Evolutionary conservation across 345 rosid species (phyloP).

Genomic region (Microcos paniculata): DNA sequence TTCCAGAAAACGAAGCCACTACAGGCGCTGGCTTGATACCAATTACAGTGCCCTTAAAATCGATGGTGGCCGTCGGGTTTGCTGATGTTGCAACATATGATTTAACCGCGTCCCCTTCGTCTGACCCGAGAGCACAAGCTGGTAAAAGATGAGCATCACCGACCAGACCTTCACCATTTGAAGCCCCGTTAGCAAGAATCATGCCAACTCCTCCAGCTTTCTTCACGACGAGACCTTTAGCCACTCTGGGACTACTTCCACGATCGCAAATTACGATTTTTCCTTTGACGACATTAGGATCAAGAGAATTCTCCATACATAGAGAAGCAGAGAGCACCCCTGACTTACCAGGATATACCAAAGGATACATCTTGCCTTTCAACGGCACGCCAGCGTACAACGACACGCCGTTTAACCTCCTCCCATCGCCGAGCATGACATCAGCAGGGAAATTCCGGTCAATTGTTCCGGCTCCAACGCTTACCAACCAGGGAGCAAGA

Average conservation of each 20-base stretch:
- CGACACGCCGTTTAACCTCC: slow-evolving; percentile 61
- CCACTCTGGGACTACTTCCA: slow-evolving; percentile 74
- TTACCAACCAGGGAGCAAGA: slow-evolving; percentile 70
- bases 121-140: slow-evolving; percentile 66
- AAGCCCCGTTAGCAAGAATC: slow-evolving; percentile 74
- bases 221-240: slow-evolving; percentile 80
- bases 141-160: slow-evolving; percentile 84
- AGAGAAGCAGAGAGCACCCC: slow-evolving; percentile 59
- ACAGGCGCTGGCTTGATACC: slow-evolving; percentile 83
- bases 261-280: slow-evolving; percentile 81
- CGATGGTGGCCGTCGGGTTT: slow-evolving; percentile 54
- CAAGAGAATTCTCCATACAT: slow-evolving; percentile 77
- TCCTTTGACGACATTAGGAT: slow-evolving; percentile 56
- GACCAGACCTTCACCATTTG: slow-evolving; percentile 82
- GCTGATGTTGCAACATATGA: slow-evolving; percentile 40
- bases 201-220: slow-evolving; percentile 85
- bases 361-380: slow-evolving; percentile 58
- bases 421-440: slow-evolving; percentile 57
- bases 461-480: slow-evolving; percentile 76
- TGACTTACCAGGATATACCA: slow-evolving; percentile 69
- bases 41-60: slow-evolving; percentile 65
- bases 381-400: slow-evolving; percentile 58
- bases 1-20: slow-evolving; percentile 77
- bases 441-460: slow-evolving; percentile 78
- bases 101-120: slow-evolving; percentile 66